A percentile compares a stretch with the other conserved stretches of the same genome.
Conservation (phyloP, 306 rosid species). For the Quercus cerris region DNA sequence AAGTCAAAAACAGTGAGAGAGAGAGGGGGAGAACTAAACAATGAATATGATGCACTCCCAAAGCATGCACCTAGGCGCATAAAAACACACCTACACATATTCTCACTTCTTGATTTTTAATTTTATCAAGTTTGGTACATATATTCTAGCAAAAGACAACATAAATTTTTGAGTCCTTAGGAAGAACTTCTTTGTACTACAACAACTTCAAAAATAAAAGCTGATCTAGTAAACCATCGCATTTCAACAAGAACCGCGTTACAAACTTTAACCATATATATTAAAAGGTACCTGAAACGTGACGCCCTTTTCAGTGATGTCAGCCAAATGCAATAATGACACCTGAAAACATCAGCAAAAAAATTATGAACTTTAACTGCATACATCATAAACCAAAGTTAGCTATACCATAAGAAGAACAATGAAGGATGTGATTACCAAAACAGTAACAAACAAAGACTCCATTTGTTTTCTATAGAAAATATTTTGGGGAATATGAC, state of each 20-base stretch:
- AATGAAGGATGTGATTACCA: background rate
- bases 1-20: background rate
- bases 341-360: slow-evolving; percentile 52
- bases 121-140: background rate
- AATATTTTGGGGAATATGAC: too few species aligned
- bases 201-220: background rate
- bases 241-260: slow-evolving; percentile 5
- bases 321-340: slow-evolving; percentile 93
- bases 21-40: background rate
- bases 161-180: background rate
- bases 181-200: background rate
- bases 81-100: background rate
- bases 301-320: slow-evolving; percentile 94
- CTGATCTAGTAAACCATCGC: background rate
- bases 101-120: background rate
- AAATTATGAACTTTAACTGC: slow-evolving; percentile 16
- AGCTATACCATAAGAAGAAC: background rate
- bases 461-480: too few species aligned
- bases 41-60: background rate
- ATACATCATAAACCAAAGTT: background rate
- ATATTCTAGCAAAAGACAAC: background rate
- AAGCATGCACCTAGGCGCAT: background rate
- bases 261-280: slow-evolving; percentile 3
- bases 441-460: too few species aligned
- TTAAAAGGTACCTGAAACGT: slow-evolving; percentile 77